Conservation (phyloP, 768 basidiomycete species). For the Asterophora lycoperdoides region DNA sequence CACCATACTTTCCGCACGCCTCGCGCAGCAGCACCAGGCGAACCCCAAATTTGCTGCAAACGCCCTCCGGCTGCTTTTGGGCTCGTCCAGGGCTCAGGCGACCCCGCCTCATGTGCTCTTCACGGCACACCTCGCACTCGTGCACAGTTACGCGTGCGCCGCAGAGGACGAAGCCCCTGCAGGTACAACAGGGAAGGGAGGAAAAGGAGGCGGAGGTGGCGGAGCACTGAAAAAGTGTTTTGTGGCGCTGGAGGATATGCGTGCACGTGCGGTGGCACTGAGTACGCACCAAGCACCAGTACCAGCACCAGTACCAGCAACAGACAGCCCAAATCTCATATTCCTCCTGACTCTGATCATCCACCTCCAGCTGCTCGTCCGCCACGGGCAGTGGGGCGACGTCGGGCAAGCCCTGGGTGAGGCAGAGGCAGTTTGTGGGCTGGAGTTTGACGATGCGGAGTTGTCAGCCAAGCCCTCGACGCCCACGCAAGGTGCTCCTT, state of each 20-base stretch:
- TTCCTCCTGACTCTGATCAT: constrained; percentile 50
- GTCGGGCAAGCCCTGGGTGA: constrained; percentile 44
- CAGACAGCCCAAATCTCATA: constrained; percentile 37
- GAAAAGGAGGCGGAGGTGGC: constrained; percentile 11
- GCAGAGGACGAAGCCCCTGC: constrained; percentile 9
- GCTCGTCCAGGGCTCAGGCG: constrained; percentile 29
- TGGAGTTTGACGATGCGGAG: too few relatives aligned
- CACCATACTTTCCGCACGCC: constrained; percentile 56
- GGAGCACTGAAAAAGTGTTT: constrained; percentile 19
- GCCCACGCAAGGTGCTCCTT: too few relatives aligned
- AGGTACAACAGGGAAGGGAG: too few relatives aligned
- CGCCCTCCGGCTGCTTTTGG: constrained; percentile 50
- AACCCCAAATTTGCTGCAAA: constrained; percentile 60
- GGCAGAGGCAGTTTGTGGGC: too few relatives aligned
- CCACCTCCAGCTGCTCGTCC: constrained; percentile 52
- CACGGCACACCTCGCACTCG: constrained; percentile 50
- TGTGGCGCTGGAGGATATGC: constrained; percentile 32
- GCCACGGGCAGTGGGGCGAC: constrained; percentile 50
- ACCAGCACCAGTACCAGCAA: background rate
- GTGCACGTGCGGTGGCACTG: constrained; percentile 15
- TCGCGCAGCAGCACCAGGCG: constrained; percentile 41
- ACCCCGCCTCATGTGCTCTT: constrained; percentile 48
- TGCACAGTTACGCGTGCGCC: constrained; percentile 30
- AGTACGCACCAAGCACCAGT: background rate
- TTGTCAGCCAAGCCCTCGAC: too few relatives aligned